These are phyloP conservation scores for Candida glaebosa DNA, from an alignment of 805 yeast species.

Conservation along the genomic window DNA sequence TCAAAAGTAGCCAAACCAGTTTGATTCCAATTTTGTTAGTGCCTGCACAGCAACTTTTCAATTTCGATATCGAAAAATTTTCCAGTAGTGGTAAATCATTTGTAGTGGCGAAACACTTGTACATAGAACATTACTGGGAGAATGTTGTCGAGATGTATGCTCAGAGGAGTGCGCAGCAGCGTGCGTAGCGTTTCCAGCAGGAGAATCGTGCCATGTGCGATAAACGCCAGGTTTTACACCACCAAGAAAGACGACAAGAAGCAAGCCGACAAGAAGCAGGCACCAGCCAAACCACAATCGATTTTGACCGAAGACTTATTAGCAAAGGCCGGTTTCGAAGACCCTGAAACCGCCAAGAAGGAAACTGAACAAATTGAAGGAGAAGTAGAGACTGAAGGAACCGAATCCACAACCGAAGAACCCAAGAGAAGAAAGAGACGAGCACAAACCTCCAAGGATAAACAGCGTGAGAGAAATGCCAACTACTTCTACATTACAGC, in stretches of 20 bases:
- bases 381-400: constrained; percentile 6
- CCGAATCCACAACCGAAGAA: constrained; percentile 10
- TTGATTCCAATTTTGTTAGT: too few species aligned
- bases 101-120: constrained; percentile 1
- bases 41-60: not conserved
- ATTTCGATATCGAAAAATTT: not conserved
- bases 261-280: constrained; percentile 5
- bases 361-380: constrained; percentile 14
- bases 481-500: constrained; percentile 64
- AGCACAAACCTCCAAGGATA: constrained; percentile 63
- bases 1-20: too few species aligned
- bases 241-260: constrained; percentile 17
- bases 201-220: not conserved
- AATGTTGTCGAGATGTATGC: constrained; percentile 4
- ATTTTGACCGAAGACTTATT: constrained; percentile 78
- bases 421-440: constrained; percentile 44
- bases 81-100: not conserved
- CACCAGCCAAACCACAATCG: constrained; percentile 5
- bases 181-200: not conserved
- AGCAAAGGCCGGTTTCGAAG: constrained; percentile 80
- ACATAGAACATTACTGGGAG: not conserved
- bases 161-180: not conserved
- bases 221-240: not conserved
- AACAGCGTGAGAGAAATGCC: constrained; percentile 79
- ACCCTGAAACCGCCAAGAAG: constrained; percentile 16